These are phyloP conservation scores for Boletus smithii DNA, from an alignment of 1,284 basidiomycete species.

Conservation along the genomic window DNA sequence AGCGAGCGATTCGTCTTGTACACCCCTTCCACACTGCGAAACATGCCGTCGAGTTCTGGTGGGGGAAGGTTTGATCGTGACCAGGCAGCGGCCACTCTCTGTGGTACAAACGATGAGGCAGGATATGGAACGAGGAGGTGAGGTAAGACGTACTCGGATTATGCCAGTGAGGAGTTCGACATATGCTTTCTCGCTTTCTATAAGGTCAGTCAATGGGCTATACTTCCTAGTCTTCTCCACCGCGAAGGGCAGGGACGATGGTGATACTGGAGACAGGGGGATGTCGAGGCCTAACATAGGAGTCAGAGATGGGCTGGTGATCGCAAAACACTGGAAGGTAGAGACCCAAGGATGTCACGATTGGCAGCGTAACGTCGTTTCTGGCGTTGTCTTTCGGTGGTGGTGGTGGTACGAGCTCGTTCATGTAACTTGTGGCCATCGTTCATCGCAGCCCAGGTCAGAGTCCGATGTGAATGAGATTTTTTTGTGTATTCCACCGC, in stretches of 20 bases:
- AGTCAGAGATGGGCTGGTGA: constrained; percentile 11
- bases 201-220: constrained; percentile 89
- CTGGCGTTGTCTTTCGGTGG: constrained; percentile 35
- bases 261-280: constrained; percentile 33
- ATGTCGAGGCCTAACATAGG: constrained; percentile 27
- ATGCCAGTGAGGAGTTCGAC: constrained; percentile 89
- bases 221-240: constrained; percentile 55
- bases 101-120: constrained; percentile 15
- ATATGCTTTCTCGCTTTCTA: constrained; percentile 91
- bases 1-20: constrained; percentile 89
- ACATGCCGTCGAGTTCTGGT: constrained; percentile 88
- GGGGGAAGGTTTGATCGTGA: constrained; percentile 93
- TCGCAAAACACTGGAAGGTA: constrained; percentile 13
- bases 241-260: constrained; percentile 21
- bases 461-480: not conserved
- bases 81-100: constrained; percentile 98
- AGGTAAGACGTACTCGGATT: constrained; percentile 73
- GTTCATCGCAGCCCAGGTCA: not conserved
- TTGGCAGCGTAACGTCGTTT: constrained; percentile 15
- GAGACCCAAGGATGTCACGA: constrained; percentile 31
- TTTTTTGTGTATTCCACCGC: not conserved
- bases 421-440: not conserved
- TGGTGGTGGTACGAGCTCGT: constrained; percentile 16
- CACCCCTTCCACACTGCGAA: constrained; percentile 86
- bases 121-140: constrained; percentile 8